A percentile compares a stretch with the other conserved stretches of the same genome.
Evolutionary conservation across 2,329 filamentous ascomycete genomes (phyloP).

Genomic region (Trichoderma sp.): DNA sequence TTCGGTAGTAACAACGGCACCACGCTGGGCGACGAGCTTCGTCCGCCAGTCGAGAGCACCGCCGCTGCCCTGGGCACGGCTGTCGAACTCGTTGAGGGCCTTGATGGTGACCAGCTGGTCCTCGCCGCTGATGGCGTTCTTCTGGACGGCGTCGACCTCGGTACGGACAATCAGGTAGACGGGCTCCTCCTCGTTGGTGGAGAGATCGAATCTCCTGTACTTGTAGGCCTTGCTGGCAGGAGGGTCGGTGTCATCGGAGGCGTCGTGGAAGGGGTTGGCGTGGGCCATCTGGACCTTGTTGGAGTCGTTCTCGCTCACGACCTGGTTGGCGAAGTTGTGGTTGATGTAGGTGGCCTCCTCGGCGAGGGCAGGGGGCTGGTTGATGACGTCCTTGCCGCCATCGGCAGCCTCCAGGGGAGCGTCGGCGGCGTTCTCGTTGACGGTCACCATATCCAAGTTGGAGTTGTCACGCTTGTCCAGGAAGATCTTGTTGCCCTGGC

Average conservation of each 20-base stretch:
- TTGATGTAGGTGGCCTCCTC: constrained; percentile 99
- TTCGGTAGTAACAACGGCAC: constrained; percentile 96
- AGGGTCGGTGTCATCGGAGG: constrained; percentile 88
- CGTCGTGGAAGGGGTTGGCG: constrained; percentile 97
- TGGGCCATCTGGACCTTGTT: constrained; percentile 82
- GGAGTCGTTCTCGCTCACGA: constrained; percentile 79
- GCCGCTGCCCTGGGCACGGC: constrained; percentile 93
- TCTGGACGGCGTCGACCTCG: constrained; percentile 92
- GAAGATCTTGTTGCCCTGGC: constrained; percentile 95
- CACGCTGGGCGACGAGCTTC: constrained; percentile 91
- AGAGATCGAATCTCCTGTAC: constrained; percentile 96
- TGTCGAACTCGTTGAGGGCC: constrained; percentile 98
- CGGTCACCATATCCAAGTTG: constrained; percentile 93
- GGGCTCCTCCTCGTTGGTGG: constrained; percentile 91
- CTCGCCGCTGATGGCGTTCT: constrained; percentile 89
- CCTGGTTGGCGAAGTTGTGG: constrained; percentile 98
- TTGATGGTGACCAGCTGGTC: constrained; percentile 92
- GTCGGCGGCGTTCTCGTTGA: constrained; percentile 98
- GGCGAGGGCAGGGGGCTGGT: constrained; percentile 89
- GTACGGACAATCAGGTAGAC: constrained; percentile 92
- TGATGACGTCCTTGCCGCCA: constrained; percentile 90
- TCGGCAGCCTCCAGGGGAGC: constrained; percentile 90
- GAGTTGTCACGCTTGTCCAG: constrained; percentile 98
- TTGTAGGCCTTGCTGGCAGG: constrained; percentile 97
- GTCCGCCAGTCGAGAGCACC: constrained; percentile 95